Evolutionary conservation across 2,329 filamentous ascomycete species (phyloP), one percentile per base, ranked within the genome.

Genomic region (Aspergillus sp.): DNA sequence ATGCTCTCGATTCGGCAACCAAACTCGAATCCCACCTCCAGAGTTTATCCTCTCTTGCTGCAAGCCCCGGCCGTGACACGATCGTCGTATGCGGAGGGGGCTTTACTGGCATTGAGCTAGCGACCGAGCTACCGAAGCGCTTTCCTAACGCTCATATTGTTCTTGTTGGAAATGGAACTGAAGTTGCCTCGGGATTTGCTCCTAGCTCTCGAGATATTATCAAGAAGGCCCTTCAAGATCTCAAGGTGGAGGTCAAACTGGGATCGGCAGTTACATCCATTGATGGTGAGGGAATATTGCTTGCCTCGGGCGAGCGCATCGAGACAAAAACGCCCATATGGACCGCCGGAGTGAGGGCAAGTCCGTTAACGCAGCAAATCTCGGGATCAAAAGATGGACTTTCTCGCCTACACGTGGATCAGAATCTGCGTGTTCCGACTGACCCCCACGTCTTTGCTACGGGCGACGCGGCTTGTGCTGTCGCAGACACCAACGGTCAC

Each of bases 301-400:
- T 73, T 2, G 54, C 61, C 2, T 69, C 65, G 0, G 75, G 73
- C 1, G 73, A 77, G 54, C 64, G 53, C 9, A 77, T 78, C 47
- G 63, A 69, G 7, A 62, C 75, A 0, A 57, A 65, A 14, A 78
- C 76, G 0, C 67, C 67, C 1, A 61, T 78, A 6, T 78, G 77
- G 76, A 77, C 77, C 0, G 76, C 72, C 0, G 76, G 76, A 0
- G 63, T 77, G 32, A 57, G 57, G 14, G 76, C 75, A 1, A 71
- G 69, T 0, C 59, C 66, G 0, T 62, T 78, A 22, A 75, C 76
- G 0, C 55, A 67, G 16, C 74, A 76, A 18, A 69, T 78, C n/a
- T 57, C 65, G 0, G 69, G 66, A 1, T 16, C 59, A 3, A 75
- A 62, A 22, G 75, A 78, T 47, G 2, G 31, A 0, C 61, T 71